phyloP scores from a whole-genome alignment of 1,284 basidiomycete species.

The Hemileia vastatrix region DNA sequence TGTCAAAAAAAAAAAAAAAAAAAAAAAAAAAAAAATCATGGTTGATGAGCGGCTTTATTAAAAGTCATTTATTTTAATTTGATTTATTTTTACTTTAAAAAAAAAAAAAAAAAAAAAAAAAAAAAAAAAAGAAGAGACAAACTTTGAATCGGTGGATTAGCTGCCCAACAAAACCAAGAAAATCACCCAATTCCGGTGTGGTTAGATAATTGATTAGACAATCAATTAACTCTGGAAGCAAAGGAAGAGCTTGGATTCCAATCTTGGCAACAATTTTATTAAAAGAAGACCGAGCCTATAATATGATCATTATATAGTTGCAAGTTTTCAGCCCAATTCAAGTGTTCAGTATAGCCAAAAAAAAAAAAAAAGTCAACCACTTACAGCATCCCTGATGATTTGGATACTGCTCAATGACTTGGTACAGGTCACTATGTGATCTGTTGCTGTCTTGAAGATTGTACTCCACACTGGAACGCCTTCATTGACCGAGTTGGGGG shows the following conservation, averaged over 20 bases:
- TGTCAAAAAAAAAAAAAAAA: not conserved
- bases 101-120: not conserved
- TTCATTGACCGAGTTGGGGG: slow-evolving; percentile 59
- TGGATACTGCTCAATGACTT: slow-evolving; percentile 79
- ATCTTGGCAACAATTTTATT: slow-evolving; percentile 83
- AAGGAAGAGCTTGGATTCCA: slow-evolving; percentile 59
- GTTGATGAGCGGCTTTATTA: not conserved
- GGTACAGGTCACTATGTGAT: slow-evolving; percentile 76
- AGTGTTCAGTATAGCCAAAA: not conserved
- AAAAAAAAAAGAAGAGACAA: slow-evolving; percentile 29
- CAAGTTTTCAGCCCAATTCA: not conserved
- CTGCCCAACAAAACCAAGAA: slow-evolving; percentile 85
- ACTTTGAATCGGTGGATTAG: slow-evolving; percentile 88
- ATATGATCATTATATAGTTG: not conserved
- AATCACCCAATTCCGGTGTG: slow-evolving; percentile 83
- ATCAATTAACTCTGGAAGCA: slow-evolving; percentile 72
- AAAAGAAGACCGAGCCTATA: slow-evolving; percentile 49
- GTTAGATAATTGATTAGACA: slow-evolving; percentile 84
- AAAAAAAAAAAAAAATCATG: not conserved
- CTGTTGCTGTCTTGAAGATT: slow-evolving; percentile 77
- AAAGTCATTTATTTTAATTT: slow-evolving; percentile 18
- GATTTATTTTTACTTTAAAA: not conserved
- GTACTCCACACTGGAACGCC: slow-evolving; percentile 64
- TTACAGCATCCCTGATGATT: slow-evolving; percentile 82
- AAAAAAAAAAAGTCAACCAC: slow-evolving; percentile 37